Evolutionary conservation across 108 stramenopile genomes (phyloP), one percentile per base, ranked within the genome.

Genomic region (Skeletonema grethae): DNA sequence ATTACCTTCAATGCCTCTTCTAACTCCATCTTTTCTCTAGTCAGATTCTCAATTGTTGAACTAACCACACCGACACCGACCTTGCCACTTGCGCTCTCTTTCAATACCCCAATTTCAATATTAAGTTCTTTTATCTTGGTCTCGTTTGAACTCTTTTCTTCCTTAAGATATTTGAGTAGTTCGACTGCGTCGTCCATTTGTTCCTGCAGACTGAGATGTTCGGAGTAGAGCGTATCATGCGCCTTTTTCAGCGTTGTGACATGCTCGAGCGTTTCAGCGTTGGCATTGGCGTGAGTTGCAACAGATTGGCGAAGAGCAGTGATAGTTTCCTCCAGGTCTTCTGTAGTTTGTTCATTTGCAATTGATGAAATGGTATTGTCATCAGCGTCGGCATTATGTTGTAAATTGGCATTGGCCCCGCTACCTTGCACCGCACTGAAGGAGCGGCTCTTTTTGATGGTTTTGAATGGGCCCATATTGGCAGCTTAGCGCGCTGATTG

Each of bases 161-260:
- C 76, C 76, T 76, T 76, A 8, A 77, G 48, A 58, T 70, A 77
- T 56, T 77, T 77, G 6, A 77, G 70, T 31, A 77, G 43, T 36
- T 77, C 77, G 16, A 77, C 77, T 4, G 77, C 77, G 58, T 77
- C 77, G 61, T 77, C 77, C 77, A 77, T 77, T 50, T 77, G 77
- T 35, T 66, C 70, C 43, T 77, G 77, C 11, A 77, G 59, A 18
- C 22, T 41, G 11, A 64, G 15, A 35, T 77, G 69, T 22, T 77
- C 77, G 1, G 35, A 31, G 28, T 46, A 71, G 18, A 77, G 59
- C 29, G 39, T 50, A 35, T 77, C 77, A 59, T 77, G 70, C 2
- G 77, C 77, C 24, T 65, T 69, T 50, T 70, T 63, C 12, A 77
- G 69, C 6, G 65, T 66, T 1, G 34, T 22, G 50, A 77, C 61